phyloP scores from a whole-genome alignment of 768 basidiomycete genomes.

The Boletus huronensis region DNA sequence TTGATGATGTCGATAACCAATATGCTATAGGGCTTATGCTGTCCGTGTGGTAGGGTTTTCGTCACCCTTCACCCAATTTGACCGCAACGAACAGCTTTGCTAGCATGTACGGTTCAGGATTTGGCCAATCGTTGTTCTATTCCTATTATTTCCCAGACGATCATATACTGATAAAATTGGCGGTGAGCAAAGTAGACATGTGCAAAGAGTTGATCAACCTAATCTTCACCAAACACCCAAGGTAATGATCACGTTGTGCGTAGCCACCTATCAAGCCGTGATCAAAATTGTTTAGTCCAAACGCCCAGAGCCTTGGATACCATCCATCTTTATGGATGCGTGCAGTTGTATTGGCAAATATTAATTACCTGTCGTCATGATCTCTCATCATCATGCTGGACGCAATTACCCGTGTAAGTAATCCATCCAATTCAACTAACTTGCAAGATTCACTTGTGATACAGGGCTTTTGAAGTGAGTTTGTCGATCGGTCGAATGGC shows the following conservation, averaged over 20 bases:
- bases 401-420: not conserved
- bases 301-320: constrained; percentile 2
- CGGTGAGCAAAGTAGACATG: not conserved
- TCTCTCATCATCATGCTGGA: not conserved
- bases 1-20: not conserved
- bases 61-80: not conserved
- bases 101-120: constrained; percentile 4
- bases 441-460: not conserved
- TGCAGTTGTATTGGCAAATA: constrained; percentile 3
- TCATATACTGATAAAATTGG: not conserved
- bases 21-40: not conserved
- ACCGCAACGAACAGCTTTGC: not conserved
- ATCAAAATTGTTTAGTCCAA: not conserved
- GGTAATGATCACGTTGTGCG: not conserved
- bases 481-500: not conserved
- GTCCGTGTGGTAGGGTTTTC: not conserved
- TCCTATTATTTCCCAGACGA: constrained; percentile 1
- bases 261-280: not conserved
- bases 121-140: constrained; percentile 8
- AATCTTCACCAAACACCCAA: not conserved
- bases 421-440: not conserved
- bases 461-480: constrained; percentile 1
- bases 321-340: constrained; percentile 2
- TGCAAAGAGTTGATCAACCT: not conserved
- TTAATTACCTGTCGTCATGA: not conserved